These are phyloP conservation scores for Tetrahymena elliotti DNA, from an alignment of 73 alveolate genomes.

Conservation along the genomic window DNA sequence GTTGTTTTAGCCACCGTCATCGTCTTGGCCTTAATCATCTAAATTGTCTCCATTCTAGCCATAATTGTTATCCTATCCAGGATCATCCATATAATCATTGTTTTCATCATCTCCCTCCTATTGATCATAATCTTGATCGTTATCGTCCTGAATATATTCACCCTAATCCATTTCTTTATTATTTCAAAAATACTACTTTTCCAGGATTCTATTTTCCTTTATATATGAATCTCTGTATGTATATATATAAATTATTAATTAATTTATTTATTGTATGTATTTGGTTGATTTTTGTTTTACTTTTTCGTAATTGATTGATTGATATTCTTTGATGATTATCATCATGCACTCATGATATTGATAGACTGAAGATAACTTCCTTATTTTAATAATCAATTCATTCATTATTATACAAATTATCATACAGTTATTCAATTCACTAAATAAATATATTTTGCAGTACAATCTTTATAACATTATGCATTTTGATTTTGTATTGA, in stretches of 20 bases:
- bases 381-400: background rate
- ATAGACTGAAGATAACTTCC: background rate
- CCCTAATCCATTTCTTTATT: background rate
- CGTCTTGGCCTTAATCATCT: slow-evolving; percentile 1
- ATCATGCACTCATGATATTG: too few relatives aligned
- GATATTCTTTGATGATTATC: background rate
- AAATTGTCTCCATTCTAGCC: background rate
- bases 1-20: background rate
- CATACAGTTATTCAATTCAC: background rate
- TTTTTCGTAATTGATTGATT: background rate
- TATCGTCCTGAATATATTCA: background rate
- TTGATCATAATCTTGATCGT: background rate
- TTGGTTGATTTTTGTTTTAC: background rate
- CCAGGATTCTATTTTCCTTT: background rate
- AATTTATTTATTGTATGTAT: background rate
- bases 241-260: too few relatives aligned
- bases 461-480: too few relatives aligned
- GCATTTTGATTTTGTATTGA: too few relatives aligned
- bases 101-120: background rate
- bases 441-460: too few relatives aligned
- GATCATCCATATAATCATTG: background rate
- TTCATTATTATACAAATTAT: too few relatives aligned
- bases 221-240: too few relatives aligned
- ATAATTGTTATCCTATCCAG: background rate
- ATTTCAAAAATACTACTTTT: background rate